Evolutionary conservation across 306 rosid species (phyloP).

Genomic region (Comarum palustre): DNA sequence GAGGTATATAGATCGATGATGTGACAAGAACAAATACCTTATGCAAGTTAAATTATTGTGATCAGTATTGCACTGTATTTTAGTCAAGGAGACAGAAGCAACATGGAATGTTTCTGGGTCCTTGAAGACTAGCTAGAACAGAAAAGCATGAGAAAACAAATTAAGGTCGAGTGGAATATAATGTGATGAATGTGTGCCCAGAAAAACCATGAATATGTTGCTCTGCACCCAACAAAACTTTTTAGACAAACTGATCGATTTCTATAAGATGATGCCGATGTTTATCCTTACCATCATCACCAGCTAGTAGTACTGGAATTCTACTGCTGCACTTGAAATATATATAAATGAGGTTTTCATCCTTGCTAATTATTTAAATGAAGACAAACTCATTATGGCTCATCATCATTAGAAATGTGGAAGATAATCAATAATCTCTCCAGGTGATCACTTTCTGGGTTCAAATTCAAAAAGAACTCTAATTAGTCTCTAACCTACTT

Average conservation of each 20-base stretch:
- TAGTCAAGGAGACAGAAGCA: constrained; percentile 65
- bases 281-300: constrained; percentile 5
- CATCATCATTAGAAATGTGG: constrained; percentile 47
- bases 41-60: background rate
- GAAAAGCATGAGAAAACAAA: constrained; percentile 34
- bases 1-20: background rate
- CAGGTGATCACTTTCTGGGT: constrained; percentile 26
- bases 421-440: constrained; percentile 48
- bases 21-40: background rate
- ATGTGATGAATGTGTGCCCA: constrained; percentile 33
- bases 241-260: constrained; percentile 23
- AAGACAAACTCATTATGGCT: constrained; percentile 60
- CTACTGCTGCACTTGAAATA: background rate
- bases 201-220: constrained; percentile 58
- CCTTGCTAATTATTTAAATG: constrained; percentile 34
- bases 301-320: background rate
- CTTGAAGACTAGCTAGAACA: constrained; percentile 18
- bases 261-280: background rate
- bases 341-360: background rate
- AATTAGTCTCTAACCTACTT: background rate
- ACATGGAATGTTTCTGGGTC: constrained; percentile 72
- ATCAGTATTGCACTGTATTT: background rate
- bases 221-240: constrained; percentile 33
- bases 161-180: background rate
- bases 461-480: constrained; percentile 33